Evolutionary conservation across 371 early-diverging fungal genomes (phyloP), one percentile per base, ranked within the genome.

Genomic region (Syncephalastrum sp.): DNA sequence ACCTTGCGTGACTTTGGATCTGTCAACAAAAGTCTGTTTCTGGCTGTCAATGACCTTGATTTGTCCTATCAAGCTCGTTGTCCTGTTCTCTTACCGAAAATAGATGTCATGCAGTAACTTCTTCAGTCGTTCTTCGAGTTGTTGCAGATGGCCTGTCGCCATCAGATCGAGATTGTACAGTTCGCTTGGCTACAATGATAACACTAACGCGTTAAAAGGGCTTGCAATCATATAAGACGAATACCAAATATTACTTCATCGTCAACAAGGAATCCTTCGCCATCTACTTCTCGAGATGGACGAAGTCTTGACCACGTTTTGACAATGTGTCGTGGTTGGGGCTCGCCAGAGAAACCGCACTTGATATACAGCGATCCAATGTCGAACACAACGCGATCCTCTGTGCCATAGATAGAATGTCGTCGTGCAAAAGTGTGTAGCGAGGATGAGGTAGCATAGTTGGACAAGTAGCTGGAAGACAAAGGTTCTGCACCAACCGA

Each of bases 321-420:
- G 13, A 88, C 65, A 27, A 85, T 74, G 57, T 88, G 85, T 27
- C 92, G 78, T 14, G 96, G 96, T 41, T 82, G 77, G 17, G 88
- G 71, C 68, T 95, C 95, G 23, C 94, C 93, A 16, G 93, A 91
- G 69, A 92, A 91, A 0, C 96, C 96, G 64, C 89, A 90, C 43
- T 92, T 91, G 58, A 94, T 79, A 60, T 88, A 89, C 17, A 85
- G 68, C 0, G 91, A 85, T 10, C 95, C 94, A 58, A 96, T 77
- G 67, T 95, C 94, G 14, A 96, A 79, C 8, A 96, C 90, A 25
- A 95, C 85, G 25, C 91, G 82, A 59, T 94, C 94, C 70, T 92
- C 94, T 33, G 87, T 82, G 43, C 77, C 76, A 60, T 87, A 89
- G 49, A 87, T 85, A n/a, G 82, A 82, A 57, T 78, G 83, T 14